phyloP scores from a whole-genome alignment of 345 rosid species.

The Eucalyptus regnans region DNA sequence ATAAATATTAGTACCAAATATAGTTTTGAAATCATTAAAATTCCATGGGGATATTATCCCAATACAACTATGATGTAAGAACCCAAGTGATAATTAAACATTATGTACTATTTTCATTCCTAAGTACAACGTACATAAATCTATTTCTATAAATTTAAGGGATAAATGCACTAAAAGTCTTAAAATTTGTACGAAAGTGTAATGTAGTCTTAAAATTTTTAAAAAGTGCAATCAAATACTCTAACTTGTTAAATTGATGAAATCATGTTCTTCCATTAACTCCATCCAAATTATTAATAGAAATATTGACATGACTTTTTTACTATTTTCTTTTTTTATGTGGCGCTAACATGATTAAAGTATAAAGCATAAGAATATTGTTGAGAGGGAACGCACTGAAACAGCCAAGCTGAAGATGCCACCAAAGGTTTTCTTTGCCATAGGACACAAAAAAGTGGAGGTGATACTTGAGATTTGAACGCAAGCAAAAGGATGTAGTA shows the following conservation, averaged over 20 bases:
- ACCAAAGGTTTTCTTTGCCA: background rate
- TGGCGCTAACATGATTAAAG: background rate
- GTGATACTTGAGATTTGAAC: background rate
- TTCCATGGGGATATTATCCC: too few relatives aligned
- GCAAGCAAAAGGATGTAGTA: background rate
- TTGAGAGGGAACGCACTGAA: background rate
- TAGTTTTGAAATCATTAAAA: too few relatives aligned
- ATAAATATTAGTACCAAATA: too few relatives aligned
- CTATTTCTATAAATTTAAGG: background rate
- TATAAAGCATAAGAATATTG: background rate
- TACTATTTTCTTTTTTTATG: background rate
- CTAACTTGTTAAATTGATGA: rapidly evolving
- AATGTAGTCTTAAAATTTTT: background rate
- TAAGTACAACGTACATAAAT: background rate
- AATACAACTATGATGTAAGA: background rate
- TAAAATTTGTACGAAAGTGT: background rate
- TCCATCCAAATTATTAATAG: background rate
- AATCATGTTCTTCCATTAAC: background rate
- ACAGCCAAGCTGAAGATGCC: background rate
- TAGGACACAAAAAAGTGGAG: background rate
- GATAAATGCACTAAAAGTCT: background rate
- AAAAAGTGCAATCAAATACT: background rate
- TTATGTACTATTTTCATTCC: background rate
- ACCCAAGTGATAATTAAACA: background rate
- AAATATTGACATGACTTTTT: background rate